Conservation (phyloP, 2,329 filamentous ascomycete species). For the Exophiala viscosa region DNA sequence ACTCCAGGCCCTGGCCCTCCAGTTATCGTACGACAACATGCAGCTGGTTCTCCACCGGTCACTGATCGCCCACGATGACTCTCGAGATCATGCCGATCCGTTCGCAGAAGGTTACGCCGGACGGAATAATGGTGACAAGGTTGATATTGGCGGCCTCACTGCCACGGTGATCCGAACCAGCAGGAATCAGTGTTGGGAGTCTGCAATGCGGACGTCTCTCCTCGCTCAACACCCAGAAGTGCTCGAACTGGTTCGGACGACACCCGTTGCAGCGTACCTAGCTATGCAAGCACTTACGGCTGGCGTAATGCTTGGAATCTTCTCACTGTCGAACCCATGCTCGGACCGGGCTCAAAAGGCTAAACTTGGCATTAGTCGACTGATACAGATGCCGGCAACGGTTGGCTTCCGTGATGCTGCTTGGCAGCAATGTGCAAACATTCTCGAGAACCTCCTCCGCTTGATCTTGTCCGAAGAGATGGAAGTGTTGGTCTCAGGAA, state of each 20-base stretch:
- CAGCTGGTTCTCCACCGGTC: constrained; percentile 43
- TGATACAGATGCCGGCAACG: constrained; percentile 7
- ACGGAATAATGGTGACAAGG: background rate
- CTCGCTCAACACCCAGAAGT: constrained; percentile 28
- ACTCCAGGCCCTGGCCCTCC: constrained; percentile 40
- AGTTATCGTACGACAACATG: constrained; percentile 43
- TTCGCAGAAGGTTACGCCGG: background rate
- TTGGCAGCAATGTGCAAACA: constrained; percentile 7
- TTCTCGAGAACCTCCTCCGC: constrained; percentile 10
- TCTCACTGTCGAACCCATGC: constrained; percentile 42
- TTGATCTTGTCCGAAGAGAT: constrained; percentile 13
- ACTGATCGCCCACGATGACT: constrained; percentile 30
- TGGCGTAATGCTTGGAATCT: constrained; percentile 43
- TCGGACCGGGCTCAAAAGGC: constrained; percentile 41
- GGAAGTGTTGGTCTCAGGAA: constrained; percentile 5
- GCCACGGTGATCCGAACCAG: constrained; percentile 2
- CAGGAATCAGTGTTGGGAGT: constrained; percentile 26
- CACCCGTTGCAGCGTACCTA: constrained; percentile 43
- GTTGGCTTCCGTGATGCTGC: constrained; percentile 4
- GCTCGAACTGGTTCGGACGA: constrained; percentile 38
- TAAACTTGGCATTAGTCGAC: constrained; percentile 36
- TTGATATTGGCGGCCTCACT: background rate
- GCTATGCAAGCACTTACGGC: constrained; percentile 46
- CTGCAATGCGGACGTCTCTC: constrained; percentile 39
- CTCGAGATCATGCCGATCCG: background rate